Conservation (phyloP, 805 yeast species). For the Clavispora phyllophila region DNA sequence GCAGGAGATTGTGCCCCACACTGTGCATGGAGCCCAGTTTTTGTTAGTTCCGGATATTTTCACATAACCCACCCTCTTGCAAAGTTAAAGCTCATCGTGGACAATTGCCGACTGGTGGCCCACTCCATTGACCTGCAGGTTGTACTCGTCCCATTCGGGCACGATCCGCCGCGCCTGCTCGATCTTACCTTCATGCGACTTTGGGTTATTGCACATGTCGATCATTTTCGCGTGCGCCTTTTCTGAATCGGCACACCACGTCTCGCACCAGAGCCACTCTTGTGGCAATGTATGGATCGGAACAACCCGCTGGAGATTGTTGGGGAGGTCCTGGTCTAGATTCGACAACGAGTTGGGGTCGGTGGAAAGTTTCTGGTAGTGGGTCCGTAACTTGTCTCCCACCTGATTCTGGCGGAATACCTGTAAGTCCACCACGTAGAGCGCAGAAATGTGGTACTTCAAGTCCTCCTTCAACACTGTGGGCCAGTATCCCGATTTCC, state of each 20-base stretch:
- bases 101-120: constrained; percentile 2
- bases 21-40: too few relatives aligned
- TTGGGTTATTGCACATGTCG: constrained; percentile 80
- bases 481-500: constrained; percentile 93
- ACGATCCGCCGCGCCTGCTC: constrained; percentile 71
- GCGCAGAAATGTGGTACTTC: constrained; percentile 79
- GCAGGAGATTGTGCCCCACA: too few relatives aligned
- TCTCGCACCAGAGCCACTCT: constrained; percentile 92
- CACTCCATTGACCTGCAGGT: constrained; percentile 40
- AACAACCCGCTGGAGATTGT: constrained; percentile 65
- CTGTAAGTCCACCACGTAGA: constrained; percentile 73
- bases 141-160: constrained; percentile 73
- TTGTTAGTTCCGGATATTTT: too few relatives aligned
- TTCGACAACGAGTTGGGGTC: constrained; percentile 78
- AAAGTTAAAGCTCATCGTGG: constrained; percentile 15
- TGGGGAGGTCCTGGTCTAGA: constrained; percentile 91
- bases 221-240: constrained; percentile 66
- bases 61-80: too few relatives aligned
- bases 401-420: constrained; percentile 60
- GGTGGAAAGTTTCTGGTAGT: constrained; percentile 74
- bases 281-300: constrained; percentile 71
- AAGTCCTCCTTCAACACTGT: constrained; percentile 49
- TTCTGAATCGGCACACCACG: constrained; percentile 76
- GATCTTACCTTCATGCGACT: constrained; percentile 73
- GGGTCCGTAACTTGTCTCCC: constrained; percentile 78